Base-by-base conservation (phyloP, 305 asterid species). In the Fraxinus angustifolia region DNA sequence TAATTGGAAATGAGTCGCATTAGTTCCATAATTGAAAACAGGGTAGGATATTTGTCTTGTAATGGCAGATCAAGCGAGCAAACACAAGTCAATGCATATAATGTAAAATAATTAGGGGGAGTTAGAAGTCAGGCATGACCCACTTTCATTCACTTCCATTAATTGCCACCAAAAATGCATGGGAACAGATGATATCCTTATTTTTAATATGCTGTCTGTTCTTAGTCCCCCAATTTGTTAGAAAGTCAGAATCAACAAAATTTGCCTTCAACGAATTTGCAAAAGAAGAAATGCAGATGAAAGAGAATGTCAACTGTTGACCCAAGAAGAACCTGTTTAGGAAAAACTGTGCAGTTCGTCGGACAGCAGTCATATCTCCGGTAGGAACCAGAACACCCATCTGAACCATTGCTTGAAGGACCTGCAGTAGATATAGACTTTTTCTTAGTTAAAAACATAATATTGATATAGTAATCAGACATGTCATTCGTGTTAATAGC, bases 371-470 rank as follows among this genome's bases (percentile, higher is more conserved):
- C 97, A 88, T 86, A 86, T 95, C 99, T 70, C 98, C 99, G 28
- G 98, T 95, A 53, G 97, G 99, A 65, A 95, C 98, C 42, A 95
- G 90, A 86, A 95, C 97, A 45, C 98, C 99, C 99, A 95, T 95
- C 86, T 92, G 98, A 85, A 94, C 83, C 93, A 88, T 91, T 81
- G 99, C 96, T 92, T 91, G 96, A 85, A 95, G 91, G 84, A 95
- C 91, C 99, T 95, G 91, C 83, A 89, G 71, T 84, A 80, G 48
- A 76, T 76, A 84, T 35, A 78, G 58, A 7, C 26, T 76, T 34
- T 79, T 58, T 42, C 50, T 62, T 17, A 3, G n/a, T 71, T 72
- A 71, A 53, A 53, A 53, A 53, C 62, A 62, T 45, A 21, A 30
- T 42, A 75, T 31, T 12, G 67, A 75, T 80, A 56, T 45, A 11